Evolutionary conservation across 305 asterid genomes (phyloP).

Genomic region (Fraxinus latifolia): DNA sequence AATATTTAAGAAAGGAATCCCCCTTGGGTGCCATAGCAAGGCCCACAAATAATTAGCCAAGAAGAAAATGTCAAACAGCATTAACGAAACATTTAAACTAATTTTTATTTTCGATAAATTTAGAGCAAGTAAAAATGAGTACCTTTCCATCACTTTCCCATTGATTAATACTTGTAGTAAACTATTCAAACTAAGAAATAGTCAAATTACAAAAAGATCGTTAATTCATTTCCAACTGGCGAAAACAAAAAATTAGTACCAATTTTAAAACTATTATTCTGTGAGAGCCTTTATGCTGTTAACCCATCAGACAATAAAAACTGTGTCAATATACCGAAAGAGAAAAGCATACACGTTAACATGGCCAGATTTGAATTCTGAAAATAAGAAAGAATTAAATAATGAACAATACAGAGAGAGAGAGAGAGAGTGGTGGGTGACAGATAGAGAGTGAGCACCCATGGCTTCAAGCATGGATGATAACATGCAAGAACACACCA

Average conservation of each 20-base stretch:
- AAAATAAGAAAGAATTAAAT: not conserved
- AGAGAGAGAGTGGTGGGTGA: conserved; percentile 28
- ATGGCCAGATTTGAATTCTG: not conserved
- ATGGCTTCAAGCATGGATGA: conserved; percentile 29
- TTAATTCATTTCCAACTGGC: too few species aligned
- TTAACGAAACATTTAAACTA: not conserved
- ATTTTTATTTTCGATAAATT: not conserved
- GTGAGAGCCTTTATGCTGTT: too few species aligned
- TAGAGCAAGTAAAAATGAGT: not conserved
- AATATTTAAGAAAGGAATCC: not conserved
- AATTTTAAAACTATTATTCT: too few species aligned
- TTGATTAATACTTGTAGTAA: not conserved
- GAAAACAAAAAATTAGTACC: too few species aligned
- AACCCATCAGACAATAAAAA: too few species aligned
- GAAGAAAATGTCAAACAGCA: not conserved
- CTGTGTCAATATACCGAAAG: too few species aligned
- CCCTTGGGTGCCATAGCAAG: not conserved
- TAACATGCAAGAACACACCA: conserved; percentile 31
- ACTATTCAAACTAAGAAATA: not conserved
- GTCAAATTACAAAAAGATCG: not conserved
- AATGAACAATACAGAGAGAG: not conserved
- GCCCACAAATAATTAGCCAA: not conserved
- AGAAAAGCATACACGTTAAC: not conserved
- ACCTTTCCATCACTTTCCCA: not conserved
- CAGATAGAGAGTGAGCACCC: conserved; percentile 36